Evolutionary conservation across 306 rosid species (phyloP).

Genomic region (Lagenaria siceraria): DNA sequence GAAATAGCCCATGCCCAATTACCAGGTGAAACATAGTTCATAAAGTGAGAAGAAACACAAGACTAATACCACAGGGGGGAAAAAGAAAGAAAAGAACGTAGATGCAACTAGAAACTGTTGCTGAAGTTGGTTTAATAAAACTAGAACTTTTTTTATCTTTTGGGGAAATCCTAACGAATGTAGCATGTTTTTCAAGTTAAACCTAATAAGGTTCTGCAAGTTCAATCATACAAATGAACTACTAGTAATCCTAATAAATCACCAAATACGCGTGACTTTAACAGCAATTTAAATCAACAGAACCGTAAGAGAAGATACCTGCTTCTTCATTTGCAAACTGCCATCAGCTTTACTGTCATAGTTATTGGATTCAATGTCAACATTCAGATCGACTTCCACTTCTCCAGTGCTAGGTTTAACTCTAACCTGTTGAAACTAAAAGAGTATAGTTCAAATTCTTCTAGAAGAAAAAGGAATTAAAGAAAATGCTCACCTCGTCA

Average conservation of each 20-base stretch:
- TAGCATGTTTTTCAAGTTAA: not conserved
- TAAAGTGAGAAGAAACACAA: not conserved
- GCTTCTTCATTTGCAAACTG: constrained; percentile 36
- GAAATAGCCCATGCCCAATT: not conserved
- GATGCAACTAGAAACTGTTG: not conserved
- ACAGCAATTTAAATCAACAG: not conserved
- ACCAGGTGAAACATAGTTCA: not conserved
- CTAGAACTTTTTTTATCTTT: not conserved
- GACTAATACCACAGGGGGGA: not conserved
- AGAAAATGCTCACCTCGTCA: constrained; percentile 40
- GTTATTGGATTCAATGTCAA: constrained; percentile 45
- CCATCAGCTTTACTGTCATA: constrained; percentile 33
- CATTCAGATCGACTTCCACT: constrained; percentile 55
- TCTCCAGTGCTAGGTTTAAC: constrained; percentile 40
- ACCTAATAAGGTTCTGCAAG: not conserved
- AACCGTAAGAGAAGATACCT: constrained; percentile 29
- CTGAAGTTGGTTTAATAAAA: not conserved
- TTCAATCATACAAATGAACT: not conserved
- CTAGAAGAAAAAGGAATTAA: not conserved
- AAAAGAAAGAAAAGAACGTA: not conserved
- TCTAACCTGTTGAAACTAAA: constrained; percentile 42
- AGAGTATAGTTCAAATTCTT: not conserved
- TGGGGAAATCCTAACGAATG: not conserved
- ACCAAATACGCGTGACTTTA: not conserved
- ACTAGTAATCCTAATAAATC: not conserved